These are phyloP conservation scores for Thermothelomyces thermophilus DNA, from an alignment of 2,329 filamentous ascomycete species.

Conservation along the genomic window DNA sequence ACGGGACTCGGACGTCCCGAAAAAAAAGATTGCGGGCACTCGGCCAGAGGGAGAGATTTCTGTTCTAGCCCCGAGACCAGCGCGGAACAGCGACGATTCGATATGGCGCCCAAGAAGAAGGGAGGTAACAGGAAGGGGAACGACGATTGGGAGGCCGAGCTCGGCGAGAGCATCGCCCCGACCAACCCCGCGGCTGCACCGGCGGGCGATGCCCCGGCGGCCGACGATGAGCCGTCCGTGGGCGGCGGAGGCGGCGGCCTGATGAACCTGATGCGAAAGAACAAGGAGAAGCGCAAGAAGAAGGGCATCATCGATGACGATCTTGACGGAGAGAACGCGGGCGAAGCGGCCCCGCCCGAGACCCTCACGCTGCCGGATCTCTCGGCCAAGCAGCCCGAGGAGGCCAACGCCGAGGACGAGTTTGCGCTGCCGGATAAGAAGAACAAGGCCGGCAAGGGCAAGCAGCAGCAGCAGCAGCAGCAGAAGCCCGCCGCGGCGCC, in stretches of 20 bases:
- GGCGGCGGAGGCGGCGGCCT: conserved; percentile 59
- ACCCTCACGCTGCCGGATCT: conserved; percentile 41
- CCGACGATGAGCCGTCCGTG: conserved; percentile 47
- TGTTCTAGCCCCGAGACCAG: not conserved
- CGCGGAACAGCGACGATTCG: conserved; percentile 23
- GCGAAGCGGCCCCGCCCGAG: conserved; percentile 30
- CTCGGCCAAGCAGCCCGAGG: conserved; percentile 64
- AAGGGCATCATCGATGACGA: conserved; percentile 71
- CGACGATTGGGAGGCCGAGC: conserved; percentile 91
- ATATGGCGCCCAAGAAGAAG: conserved; percentile 95
- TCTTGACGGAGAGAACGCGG: conserved; percentile 60
- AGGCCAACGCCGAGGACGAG: conserved; percentile 78
- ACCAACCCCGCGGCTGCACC: conserved; percentile 48
- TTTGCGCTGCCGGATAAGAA: conserved; percentile 77
- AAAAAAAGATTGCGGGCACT: not conserved
- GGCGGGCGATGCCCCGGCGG: conserved; percentile 44
- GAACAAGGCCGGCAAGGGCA: conserved; percentile 52
- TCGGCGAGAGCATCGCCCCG: conserved; percentile 70
- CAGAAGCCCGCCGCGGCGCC: conserved; percentile 34
- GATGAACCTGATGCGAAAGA: conserved; percentile 75
- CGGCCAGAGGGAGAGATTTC: not conserved
- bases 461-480: conserved; percentile 42
- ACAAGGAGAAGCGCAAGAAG: conserved; percentile 82
- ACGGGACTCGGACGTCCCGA: not conserved
- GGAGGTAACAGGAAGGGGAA: conserved; percentile 64